Evolutionary conservation across 2,329 filamentous ascomycete species (phyloP).

Genomic region (Hortaea werneckii): DNA sequence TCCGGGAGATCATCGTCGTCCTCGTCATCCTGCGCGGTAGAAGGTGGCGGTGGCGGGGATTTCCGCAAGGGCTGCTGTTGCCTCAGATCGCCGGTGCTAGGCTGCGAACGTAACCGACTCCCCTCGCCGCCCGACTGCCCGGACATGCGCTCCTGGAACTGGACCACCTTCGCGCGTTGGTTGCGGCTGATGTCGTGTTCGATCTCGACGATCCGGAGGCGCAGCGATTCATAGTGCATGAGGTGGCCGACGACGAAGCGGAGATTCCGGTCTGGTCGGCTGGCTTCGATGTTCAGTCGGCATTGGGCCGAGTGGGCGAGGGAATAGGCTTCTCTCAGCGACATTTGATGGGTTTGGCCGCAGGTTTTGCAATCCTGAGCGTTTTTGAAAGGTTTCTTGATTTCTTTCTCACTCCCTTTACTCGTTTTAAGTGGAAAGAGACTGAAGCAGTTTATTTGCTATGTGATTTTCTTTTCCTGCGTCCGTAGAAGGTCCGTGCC

Average conservation of each 20-base stretch:
- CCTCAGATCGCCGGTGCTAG: conserved; percentile 15
- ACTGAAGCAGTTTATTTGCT: no score
- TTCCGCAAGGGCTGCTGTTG: no score
- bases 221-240: conserved; percentile 25
- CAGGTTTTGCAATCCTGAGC: background rate
- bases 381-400: no score
- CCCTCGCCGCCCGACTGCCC: no score
- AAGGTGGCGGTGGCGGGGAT: conserved; percentile 19
- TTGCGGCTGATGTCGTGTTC: conserved; percentile 22
- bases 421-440: no score
- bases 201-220: conserved; percentile 26
- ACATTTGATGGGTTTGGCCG: conserved; percentile 6
- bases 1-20: conserved; percentile 10
- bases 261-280: conserved; percentile 24
- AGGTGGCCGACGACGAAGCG: conserved; percentile 27
- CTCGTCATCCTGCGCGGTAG: no score
- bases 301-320: conserved; percentile 27
- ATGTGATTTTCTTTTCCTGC: no score
- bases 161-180: conserved; percentile 10
- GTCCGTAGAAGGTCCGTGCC: no score
- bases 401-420: no score
- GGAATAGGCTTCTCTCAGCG: conserved; percentile 24
- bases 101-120: conserved; percentile 7
- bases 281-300: conserved; percentile 23
- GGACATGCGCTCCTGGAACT: conserved; percentile 8